Evolutionary conservation across 129 eudicot species (phyloP).

Genomic region (Escallonia rubra): DNA sequence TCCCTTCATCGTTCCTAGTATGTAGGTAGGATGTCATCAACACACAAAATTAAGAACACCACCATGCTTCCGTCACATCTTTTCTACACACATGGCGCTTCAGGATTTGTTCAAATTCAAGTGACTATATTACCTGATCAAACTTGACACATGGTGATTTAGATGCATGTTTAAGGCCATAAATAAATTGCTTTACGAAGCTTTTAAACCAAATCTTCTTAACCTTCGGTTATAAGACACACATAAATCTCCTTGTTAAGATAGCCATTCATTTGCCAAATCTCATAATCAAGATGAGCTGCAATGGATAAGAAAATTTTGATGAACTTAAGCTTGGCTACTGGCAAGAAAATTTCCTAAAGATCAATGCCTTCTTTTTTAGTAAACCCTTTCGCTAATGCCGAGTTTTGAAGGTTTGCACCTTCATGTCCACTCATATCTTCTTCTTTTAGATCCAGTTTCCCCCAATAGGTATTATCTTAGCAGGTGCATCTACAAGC

Average conservation of each 20-base stretch:
- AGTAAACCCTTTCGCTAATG: too few species aligned
- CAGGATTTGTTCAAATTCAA: too few species aligned
- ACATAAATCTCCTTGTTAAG: background rate
- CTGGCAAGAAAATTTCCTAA: background rate
- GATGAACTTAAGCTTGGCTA: background rate
- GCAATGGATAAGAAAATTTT: background rate
- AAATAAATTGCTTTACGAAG: background rate
- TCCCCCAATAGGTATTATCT: too few species aligned
- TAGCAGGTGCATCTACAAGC: too few species aligned
- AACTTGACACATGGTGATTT: background rate
- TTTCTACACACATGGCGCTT: background rate
- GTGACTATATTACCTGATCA: background rate
- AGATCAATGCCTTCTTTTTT: too few species aligned
- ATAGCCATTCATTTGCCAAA: background rate
- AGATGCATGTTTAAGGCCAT: background rate
- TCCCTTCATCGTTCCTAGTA: background rate
- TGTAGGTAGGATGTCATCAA: too few species aligned
- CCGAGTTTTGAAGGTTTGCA: too few species aligned
- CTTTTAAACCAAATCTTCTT: background rate
- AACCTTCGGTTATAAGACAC: background rate
- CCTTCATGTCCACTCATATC: background rate
- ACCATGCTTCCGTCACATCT: background rate
- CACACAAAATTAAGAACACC: too few species aligned
- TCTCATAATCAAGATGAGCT: background rate
- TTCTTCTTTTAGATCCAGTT: background rate